Evolutionary conservation across 371 early-diverging fungal species (phyloP).

Genomic region (Mortierella polycephala): DNA sequence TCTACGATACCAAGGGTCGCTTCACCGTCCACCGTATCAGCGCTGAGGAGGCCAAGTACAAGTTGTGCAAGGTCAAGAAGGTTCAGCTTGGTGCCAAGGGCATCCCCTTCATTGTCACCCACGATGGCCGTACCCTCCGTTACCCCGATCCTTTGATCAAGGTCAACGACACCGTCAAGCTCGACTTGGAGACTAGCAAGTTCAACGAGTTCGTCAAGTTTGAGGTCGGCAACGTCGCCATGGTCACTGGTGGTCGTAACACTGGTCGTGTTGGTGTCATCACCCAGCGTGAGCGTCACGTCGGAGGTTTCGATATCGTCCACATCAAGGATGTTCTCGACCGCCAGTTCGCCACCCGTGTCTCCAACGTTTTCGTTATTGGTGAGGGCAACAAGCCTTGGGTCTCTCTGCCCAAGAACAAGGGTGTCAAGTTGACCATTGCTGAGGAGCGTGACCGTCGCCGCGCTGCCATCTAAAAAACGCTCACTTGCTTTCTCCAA

Average conservation of each 20-base stretch:
- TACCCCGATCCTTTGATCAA: conserved; percentile 99
- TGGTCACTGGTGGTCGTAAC: conserved; percentile 99
- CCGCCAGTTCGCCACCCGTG: conserved; percentile 90
- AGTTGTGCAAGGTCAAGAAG: conserved; percentile 98
- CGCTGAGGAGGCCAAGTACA: conserved; percentile 99
- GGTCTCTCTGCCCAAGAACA: conserved; percentile 97
- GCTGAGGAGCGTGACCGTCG: conserved; percentile 97
- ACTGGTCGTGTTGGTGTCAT: conserved; percentile 99
- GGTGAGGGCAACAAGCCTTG: conserved; percentile 81
- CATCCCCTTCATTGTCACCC: conserved; percentile 97
- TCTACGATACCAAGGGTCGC: conserved; percentile 99
- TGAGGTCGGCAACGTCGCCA: conserved; percentile 96
- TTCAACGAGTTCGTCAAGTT: conserved; percentile 95
- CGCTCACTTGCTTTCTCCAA: conserved; percentile 17
- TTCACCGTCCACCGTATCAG: conserved; percentile 99
- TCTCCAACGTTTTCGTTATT: conserved; percentile 93
- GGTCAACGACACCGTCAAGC: conserved; percentile 99
- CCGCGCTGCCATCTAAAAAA: conserved; percentile 65
- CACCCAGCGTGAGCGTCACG: conserved; percentile 96
- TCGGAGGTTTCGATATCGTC: conserved; percentile 97
- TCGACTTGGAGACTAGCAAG: conserved; percentile 95
- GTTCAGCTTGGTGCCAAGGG: conserved; percentile 94
- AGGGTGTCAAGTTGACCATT: conserved; percentile 98
- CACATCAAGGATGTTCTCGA: conserved; percentile 92
- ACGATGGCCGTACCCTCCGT: conserved; percentile 99